Conservation (phyloP, 208 protist species). For the Crithidia mellificae region DNA sequence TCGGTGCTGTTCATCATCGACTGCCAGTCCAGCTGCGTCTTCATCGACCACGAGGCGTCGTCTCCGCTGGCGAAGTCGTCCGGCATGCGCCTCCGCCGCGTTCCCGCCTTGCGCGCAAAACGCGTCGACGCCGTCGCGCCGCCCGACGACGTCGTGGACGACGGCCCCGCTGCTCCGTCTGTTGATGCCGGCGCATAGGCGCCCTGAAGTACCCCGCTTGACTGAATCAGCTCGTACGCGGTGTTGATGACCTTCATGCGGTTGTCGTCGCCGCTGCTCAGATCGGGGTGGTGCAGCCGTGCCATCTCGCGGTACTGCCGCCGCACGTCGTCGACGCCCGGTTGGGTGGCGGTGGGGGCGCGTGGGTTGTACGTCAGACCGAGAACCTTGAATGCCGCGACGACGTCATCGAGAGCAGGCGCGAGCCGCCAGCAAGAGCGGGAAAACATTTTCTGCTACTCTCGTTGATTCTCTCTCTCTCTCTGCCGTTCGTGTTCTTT, state of each 20-base stretch:
- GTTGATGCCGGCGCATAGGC: neutral
- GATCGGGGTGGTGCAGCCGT: slow-evolving; percentile 85
- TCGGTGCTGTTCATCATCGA: slow-evolving; percentile 57
- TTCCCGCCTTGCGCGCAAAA: slow-evolving; percentile 47
- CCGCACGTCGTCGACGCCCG: slow-evolving; percentile 57
- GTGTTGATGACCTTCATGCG: slow-evolving; percentile 91
- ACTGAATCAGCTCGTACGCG: slow-evolving; percentile 86
- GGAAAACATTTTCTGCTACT: slow-evolving; percentile 17
- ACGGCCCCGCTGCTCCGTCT: neutral
- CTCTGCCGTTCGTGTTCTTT: too few relatives aligned
- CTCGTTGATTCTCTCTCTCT: too few relatives aligned
- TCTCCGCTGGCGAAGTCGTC: slow-evolving; percentile 87
- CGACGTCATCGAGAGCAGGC: slow-evolving; percentile 51
- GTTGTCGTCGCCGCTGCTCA: slow-evolving; percentile 82
- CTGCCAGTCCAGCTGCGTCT: slow-evolving; percentile 78
- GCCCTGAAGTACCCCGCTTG: slow-evolving; percentile 53
- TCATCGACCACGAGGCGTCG: slow-evolving; percentile 76
- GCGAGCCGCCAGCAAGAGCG: slow-evolving; percentile 11
- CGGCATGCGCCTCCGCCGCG: slow-evolving; percentile 62
- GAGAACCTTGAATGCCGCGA: slow-evolving; percentile 76
- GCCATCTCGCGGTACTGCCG: slow-evolving; percentile 86
- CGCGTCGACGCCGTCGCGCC: slow-evolving; percentile 12
- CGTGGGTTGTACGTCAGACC: slow-evolving; percentile 51
- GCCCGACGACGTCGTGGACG: neutral
- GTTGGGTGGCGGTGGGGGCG: slow-evolving; percentile 28